Evolutionary conservation across 441 rosid species (phyloP).

Genomic region (Adansonia rubrostipa): DNA sequence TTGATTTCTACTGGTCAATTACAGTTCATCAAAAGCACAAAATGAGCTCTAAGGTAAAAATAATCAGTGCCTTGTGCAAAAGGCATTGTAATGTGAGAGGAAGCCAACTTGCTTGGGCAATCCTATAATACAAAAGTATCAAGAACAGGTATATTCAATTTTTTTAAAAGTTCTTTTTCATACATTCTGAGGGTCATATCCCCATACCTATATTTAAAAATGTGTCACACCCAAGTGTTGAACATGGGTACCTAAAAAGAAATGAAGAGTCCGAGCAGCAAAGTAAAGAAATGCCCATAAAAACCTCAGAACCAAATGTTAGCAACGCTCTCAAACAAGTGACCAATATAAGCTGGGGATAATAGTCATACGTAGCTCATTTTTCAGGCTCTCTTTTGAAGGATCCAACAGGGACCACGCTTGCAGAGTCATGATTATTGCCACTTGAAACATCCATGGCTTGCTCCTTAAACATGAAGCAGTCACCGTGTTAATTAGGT

Average conservation of each 20-base stretch:
- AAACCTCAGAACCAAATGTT: not conserved
- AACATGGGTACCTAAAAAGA: too few species aligned
- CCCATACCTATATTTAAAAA: too few species aligned
- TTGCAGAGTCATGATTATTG: slow-evolving; percentile 48
- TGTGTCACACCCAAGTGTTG: too few species aligned
- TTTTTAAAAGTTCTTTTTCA: too few species aligned
- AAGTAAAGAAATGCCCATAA: not conserved
- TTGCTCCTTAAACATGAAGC: slow-evolving; percentile 37
- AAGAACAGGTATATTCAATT: too few species aligned
- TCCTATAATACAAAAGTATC: not conserved
- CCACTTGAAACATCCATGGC: slow-evolving; percentile 52
- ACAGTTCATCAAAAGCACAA: not conserved
- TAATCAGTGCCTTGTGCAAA: not conserved
- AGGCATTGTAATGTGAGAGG: not conserved
- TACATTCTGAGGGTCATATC: too few species aligned
- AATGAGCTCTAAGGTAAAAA: not conserved
- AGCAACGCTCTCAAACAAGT: not conserved
- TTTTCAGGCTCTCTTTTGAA: slow-evolving; percentile 65
- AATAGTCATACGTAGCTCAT: slow-evolving; percentile 46
- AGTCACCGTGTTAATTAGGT: not conserved
- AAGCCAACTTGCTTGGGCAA: not conserved
- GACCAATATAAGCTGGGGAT: slow-evolving; percentile 9
- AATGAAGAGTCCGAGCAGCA: too few species aligned
- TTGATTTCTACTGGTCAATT: not conserved
- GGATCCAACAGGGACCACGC: slow-evolving; percentile 60